Percentiles rank a stretch among this genome's conserved stretches.
Conservation (phyloP, 257 asterid genomes). For the Salvia rosmarinus region DNA sequence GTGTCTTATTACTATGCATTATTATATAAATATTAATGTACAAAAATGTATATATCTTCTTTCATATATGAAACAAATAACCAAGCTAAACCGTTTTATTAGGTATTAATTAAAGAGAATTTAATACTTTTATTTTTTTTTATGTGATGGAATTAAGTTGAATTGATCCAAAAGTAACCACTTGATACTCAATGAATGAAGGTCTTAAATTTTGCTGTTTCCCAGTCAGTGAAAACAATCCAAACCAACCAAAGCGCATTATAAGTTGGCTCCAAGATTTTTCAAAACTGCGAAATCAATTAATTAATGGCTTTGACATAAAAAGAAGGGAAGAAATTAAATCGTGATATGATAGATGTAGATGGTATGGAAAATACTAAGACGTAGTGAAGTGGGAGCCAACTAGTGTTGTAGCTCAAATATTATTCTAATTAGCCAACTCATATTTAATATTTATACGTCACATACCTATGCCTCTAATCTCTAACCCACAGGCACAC, state of each 20-base stretch:
- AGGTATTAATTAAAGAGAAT: too few relatives aligned
- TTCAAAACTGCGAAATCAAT: slow-evolving; percentile 11
- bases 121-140: not conserved
- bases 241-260: slow-evolving; percentile 36
- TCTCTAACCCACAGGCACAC: too few relatives aligned
- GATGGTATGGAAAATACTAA: too few relatives aligned
- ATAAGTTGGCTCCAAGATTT: slow-evolving; percentile 7
- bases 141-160: not conserved
- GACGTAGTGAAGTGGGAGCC: too few relatives aligned
- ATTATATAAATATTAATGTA: too few relatives aligned
- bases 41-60: too few relatives aligned
- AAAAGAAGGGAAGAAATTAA: slow-evolving; percentile 44
- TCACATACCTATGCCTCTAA: not conserved
- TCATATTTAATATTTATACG: not conserved
- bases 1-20: too few relatives aligned
- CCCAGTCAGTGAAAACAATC: slow-evolving; percentile 26
- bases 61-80: too few relatives aligned
- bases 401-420: too few relatives aligned
- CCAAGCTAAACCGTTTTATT: too few relatives aligned
- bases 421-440: not conserved
- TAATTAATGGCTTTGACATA: slow-evolving; percentile 25
- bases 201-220: slow-evolving; percentile 34
- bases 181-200: slow-evolving; percentile 22
- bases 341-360: slow-evolving; percentile 45
- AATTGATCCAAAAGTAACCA: not conserved